phyloP scores from a whole-genome alignment of 1,139 yeast genomes.

The Groenewaldozyma sp. region DNA sequence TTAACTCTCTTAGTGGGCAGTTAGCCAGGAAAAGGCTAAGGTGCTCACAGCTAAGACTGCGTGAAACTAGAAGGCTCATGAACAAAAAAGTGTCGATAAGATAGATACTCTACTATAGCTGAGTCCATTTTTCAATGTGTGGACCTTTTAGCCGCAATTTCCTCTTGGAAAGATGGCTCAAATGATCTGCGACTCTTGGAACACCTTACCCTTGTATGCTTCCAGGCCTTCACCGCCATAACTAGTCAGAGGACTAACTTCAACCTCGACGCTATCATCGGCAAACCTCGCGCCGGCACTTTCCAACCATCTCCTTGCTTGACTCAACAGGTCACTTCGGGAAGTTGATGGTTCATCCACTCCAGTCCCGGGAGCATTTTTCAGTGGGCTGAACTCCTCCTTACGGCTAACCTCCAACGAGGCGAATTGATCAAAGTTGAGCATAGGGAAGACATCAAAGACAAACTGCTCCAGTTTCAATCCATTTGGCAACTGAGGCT shows the following conservation, averaged over 20 bases:
- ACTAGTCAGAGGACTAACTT: constrained; percentile 64
- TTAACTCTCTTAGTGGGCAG: too few relatives aligned
- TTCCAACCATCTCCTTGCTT: constrained; percentile 71
- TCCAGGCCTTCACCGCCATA: constrained; percentile 82
- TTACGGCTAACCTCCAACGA: constrained; percentile 82
- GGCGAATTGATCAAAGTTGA: constrained; percentile 68
- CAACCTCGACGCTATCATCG: constrained; percentile 46
- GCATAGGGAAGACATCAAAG: constrained; percentile 87
- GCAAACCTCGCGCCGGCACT: constrained; percentile 53
- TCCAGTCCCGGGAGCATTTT: constrained; percentile 75
- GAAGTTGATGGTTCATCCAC: constrained; percentile 85
- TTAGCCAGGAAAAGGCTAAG: too few relatives aligned
- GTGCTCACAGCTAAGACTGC: too few relatives aligned
- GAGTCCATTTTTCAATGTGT: too few relatives aligned
- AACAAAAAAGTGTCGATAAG: too few relatives aligned
- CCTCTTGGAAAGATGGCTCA: neutral
- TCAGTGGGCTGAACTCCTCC: constrained; percentile 88
- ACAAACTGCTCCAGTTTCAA: constrained; percentile 94
- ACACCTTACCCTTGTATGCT: constrained; percentile 41
- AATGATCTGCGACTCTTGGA: neutral
- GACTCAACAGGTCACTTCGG: constrained; percentile 49
- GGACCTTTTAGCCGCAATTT: too few relatives aligned
- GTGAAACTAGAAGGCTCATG: too few relatives aligned
- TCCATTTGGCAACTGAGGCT: constrained; percentile 76
- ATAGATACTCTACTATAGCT: too few relatives aligned